Conservation (phyloP, 1,284 basidiomycete species). For the Tranzscheliella williamsii region DNA sequence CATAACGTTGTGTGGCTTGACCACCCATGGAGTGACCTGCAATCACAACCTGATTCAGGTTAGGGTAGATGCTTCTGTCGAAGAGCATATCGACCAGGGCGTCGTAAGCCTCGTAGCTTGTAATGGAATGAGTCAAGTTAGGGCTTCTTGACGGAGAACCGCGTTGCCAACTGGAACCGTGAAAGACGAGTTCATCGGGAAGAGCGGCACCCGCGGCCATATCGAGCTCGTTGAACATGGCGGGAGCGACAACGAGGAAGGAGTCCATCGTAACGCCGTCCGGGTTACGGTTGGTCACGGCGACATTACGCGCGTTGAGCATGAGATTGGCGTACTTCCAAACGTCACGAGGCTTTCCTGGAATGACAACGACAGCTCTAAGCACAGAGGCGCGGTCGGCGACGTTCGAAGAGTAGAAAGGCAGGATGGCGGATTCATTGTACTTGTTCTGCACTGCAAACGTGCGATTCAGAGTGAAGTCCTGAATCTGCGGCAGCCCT, state of each 20-base stretch:
- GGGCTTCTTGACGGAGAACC: conserved; percentile 40
- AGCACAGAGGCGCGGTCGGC: conserved; percentile 8
- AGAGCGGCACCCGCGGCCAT: conserved; percentile 35
- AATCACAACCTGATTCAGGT: conserved; percentile 50
- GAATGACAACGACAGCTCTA: conserved; percentile 35
- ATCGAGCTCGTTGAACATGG: conserved; percentile 29
- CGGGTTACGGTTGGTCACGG: conserved; percentile 19
- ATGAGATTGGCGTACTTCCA: conserved; percentile 55
- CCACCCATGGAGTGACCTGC: conserved; percentile 55
- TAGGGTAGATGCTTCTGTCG: conserved; percentile 45
- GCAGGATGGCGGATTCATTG: conserved; percentile 40
- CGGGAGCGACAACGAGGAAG: conserved; percentile 26
- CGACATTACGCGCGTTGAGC: conserved; percentile 35
- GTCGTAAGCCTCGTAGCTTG: conserved; percentile 48
- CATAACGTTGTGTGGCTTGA: conserved; percentile 47
- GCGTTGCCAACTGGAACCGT: conserved; percentile 45
- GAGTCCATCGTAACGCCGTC: conserved; percentile 22
- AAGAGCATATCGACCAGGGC: conserved; percentile 36
- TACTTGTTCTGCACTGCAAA: conserved; percentile 23
- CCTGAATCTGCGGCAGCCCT: conserved; percentile 15
- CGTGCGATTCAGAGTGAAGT: conserved; percentile 37
- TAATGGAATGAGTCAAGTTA: conserved; percentile 17
- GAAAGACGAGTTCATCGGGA: conserved; percentile 22
- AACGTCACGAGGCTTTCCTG: conserved; percentile 49
- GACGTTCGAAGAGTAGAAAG: conserved; percentile 40